These are phyloP conservation scores for Gyrodon lividus DNA, from an alignment of 768 basidiomycete species.

Conservation along the genomic window DNA sequence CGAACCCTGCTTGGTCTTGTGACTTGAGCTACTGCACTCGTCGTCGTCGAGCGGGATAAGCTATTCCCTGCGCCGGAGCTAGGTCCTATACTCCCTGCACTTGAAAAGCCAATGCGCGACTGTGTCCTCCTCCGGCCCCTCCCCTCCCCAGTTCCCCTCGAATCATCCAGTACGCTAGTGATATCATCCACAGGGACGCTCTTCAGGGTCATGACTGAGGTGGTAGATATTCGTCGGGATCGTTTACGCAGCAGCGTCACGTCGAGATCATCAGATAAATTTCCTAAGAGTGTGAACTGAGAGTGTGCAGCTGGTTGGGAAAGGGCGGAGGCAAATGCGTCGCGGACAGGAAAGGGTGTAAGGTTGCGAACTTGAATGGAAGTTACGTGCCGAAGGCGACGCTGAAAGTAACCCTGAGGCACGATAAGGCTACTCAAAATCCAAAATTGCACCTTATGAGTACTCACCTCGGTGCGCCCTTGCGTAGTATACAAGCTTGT, in stretches of 20 bases:
- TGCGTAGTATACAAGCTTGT: slow-evolving; percentile 17
- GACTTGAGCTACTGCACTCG: slow-evolving; percentile 27
- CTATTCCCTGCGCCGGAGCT: slow-evolving; percentile 9
- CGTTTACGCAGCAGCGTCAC: slow-evolving; percentile 58
- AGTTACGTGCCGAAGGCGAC: slow-evolving; percentile 71
- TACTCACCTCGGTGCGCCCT: slow-evolving; percentile 15
- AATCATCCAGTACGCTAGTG: slow-evolving; percentile 23
- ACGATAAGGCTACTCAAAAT: neutral
- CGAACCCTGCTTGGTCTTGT: slow-evolving; percentile 42
- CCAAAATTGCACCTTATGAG: neutral
- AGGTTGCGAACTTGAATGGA: slow-evolving; percentile 76
- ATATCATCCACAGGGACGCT: slow-evolving; percentile 48
- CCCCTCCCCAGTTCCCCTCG: slow-evolving; percentile 25
- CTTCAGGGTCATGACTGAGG: slow-evolving; percentile 51
- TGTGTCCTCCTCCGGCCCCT: slow-evolving; percentile 44
- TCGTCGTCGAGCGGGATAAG: slow-evolving; percentile 17
- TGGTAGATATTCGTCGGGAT: slow-evolving; percentile 57
- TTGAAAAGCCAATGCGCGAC: slow-evolving; percentile 45
- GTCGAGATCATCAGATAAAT: slow-evolving; percentile 70
- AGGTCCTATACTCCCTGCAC: slow-evolving; percentile 15
- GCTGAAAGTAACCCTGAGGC: slow-evolving; percentile 40
- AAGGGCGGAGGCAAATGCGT: slow-evolving; percentile 70
- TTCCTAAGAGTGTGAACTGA: slow-evolving; percentile 56
- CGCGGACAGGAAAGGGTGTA: slow-evolving; percentile 81
- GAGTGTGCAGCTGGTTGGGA: slow-evolving; percentile 62